Evolutionary conservation across 108 stramenopile species (phyloP), one percentile per base, ranked within the genome.

Genomic region (Nitzschia inconspicua): DNA sequence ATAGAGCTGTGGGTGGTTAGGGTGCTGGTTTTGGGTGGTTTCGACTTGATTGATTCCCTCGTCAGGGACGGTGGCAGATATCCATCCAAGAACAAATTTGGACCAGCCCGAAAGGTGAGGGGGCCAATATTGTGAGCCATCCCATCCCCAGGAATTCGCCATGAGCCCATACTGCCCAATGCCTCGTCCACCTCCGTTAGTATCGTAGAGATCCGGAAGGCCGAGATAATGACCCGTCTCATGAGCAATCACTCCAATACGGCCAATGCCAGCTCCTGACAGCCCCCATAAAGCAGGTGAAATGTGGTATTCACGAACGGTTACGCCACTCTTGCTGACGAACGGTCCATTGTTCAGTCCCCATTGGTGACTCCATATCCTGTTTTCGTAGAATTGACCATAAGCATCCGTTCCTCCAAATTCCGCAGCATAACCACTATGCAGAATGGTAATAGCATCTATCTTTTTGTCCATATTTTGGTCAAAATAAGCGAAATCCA

Each of bases 351-450:
- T 42, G 11, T 50, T 36, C 27, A 51, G 32, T 36, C 44, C 44
- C 47, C 29, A 32, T 23, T 42, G 42, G 25, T 62, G 60, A 3
- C 32, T 44, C 60, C 60, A 62, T 20, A 62, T 62, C 9, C 60
- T 27, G 34, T 25, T 19, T n/a, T 30, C 22, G 18, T 42, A 27
- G 16, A 27, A 3, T 27, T 36, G 29, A 14, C 47, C 60, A n/a
- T 3, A 26, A 37, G 85, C 80, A 59, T 86, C 83, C n/a, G 13
- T 31, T 11, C 79, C 78, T 1, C 73, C 80, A 3, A 65, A 56
- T 58, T 94, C 89, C 18, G 89, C 88, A 6, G 78, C 80, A 63
- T 84, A 86, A 24, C 92, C 92, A 40, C 73, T 72, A 49, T 86
- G 84, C 14, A 90, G 53, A 9, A 94, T 35, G 24, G 79, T 64